These are phyloP conservation scores for Berberis vulgaris DNA, from an alignment of 164 flowering plant species.

Conservation along the genomic window DNA sequence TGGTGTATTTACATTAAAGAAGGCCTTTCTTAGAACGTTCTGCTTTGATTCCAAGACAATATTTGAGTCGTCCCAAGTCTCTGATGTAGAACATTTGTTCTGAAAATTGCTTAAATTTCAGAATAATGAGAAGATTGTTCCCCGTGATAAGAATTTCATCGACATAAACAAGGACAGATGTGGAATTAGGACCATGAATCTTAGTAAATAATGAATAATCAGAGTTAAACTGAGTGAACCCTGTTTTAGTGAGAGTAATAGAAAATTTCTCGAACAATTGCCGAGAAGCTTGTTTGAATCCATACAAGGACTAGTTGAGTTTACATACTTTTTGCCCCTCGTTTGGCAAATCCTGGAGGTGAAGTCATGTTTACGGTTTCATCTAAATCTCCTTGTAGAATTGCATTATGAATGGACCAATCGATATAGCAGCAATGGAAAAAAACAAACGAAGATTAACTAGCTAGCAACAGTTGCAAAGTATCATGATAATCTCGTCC, in stretches of 20 bases:
- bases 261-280: neutral
- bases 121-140: neutral
- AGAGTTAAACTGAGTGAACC: neutral
- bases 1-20: neutral
- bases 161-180: neutral
- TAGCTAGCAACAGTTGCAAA: neutral
- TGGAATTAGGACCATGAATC: neutral
- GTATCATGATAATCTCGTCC: neutral
- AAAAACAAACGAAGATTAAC: neutral
- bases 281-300: neutral
- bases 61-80: neutral
- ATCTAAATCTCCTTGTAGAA: neutral
- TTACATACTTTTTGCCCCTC: neutral
- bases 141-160: neutral
- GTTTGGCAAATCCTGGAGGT: neutral
- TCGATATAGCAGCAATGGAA: neutral
- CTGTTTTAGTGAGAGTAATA: neutral
- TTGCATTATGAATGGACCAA: neutral
- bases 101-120: neutral
- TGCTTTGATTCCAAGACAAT: neutral
- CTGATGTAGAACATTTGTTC: neutral
- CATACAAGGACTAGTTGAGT: neutral
- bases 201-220: too few relatives aligned
- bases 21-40: neutral
- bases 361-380: neutral